Evolutionary conservation across 352 stramenopile genomes (phyloP).

Genomic region (Peronosclerospora sorghi): DNA sequence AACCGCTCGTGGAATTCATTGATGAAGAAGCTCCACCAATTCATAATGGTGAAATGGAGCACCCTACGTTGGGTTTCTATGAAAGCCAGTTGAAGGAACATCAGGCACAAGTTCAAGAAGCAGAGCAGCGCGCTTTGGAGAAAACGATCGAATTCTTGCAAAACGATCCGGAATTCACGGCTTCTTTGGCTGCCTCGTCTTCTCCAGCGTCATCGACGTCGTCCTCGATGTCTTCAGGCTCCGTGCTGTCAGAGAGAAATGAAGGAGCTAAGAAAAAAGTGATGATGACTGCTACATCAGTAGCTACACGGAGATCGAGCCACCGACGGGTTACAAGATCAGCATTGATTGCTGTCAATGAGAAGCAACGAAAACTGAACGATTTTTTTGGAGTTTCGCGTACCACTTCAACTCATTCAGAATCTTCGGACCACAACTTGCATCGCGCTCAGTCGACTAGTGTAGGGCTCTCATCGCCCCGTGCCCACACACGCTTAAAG

Average conservation of each 20-base stretch:
- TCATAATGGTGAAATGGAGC: slow-evolving; percentile 15
- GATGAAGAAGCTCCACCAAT: slow-evolving; percentile 35
- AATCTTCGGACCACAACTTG: slow-evolving; percentile 3
- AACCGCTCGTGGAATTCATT: slow-evolving; percentile 33
- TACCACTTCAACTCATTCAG: slow-evolving; percentile 10
- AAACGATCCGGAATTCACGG: slow-evolving; percentile 34
- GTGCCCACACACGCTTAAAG: slow-evolving; percentile 10
- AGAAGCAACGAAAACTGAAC: slow-evolving; percentile 37
- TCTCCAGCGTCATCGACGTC: slow-evolving; percentile 14
- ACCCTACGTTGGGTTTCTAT: slow-evolving; percentile 22
- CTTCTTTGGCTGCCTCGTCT: slow-evolving; percentile 11
- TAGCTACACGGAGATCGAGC: slow-evolving; percentile 4
- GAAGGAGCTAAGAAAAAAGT: slow-evolving; percentile 5
- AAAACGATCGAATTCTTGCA: slow-evolving; percentile 48
- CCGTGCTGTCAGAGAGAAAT: background rate
- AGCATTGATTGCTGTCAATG: slow-evolving; percentile 8
- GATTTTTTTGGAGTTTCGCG: slow-evolving; percentile 22
- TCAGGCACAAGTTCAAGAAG: slow-evolving; percentile 18
- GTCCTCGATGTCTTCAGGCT: slow-evolving; percentile 9
- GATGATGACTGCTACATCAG: slow-evolving; percentile 1
- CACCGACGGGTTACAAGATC: slow-evolving; percentile 22
- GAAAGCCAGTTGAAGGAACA: slow-evolving; percentile 25
- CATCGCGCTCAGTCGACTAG: slow-evolving; percentile 9
- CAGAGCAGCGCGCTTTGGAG: slow-evolving; percentile 27
- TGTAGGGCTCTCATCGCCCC: slow-evolving; percentile 9